A percentile compares a stretch with the other conserved stretches of the same genome.
These are phyloP conservation scores for Tricholoma sp. DNA, from an alignment of 768 basidiomycete genomes.

Conservation along the genomic window DNA sequence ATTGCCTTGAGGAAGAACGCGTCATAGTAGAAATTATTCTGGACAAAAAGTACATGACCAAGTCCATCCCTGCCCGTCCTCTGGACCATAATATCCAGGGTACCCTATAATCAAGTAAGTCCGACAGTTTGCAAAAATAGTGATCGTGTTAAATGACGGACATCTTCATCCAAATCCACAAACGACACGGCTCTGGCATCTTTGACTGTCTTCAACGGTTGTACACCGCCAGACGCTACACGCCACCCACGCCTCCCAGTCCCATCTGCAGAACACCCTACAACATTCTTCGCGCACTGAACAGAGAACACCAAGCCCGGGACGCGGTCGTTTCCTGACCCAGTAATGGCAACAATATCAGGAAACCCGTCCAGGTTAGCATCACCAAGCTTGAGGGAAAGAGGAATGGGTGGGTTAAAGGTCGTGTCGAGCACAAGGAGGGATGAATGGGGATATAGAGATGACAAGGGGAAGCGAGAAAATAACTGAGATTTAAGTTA, in stretches of 20 bases:
- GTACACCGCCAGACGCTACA: constrained; percentile 46
- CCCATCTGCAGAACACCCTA: constrained; percentile 52
- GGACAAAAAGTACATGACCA: constrained; percentile 73
- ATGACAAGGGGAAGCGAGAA: constrained; percentile 57
- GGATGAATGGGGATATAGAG: constrained; percentile 49
- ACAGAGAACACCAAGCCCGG: constrained; percentile 63
- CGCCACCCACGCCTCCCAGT: constrained; percentile 64
- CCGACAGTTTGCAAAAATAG: background rate
- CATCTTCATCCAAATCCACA: constrained; percentile 94
- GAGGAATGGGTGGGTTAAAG: constrained; percentile 60
- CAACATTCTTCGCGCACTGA: constrained; percentile 48
- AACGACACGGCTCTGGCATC: constrained; percentile 81
- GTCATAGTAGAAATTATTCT: constrained; percentile 98
- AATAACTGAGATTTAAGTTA: constrained; percentile 43
- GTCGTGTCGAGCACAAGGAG: constrained; percentile 71
- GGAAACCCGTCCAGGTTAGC: constrained; percentile 93
- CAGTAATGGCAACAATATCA: constrained; percentile 65
- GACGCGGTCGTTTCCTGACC: constrained; percentile 37
- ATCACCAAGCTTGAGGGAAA: constrained; percentile 83
- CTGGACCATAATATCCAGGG: constrained; percentile 88
- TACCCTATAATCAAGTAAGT: constrained; percentile 50
- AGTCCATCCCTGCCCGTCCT: constrained; percentile 62
- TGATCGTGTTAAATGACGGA: constrained; percentile 32
- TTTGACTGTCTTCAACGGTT: constrained; percentile 56
- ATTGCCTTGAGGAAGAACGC: constrained; percentile 98